Percentiles rank a stretch among this genome's conserved stretches.
Evolutionary conservation across 305 asterid genomes (phyloP).

Genomic region (Striga hermonthica): DNA sequence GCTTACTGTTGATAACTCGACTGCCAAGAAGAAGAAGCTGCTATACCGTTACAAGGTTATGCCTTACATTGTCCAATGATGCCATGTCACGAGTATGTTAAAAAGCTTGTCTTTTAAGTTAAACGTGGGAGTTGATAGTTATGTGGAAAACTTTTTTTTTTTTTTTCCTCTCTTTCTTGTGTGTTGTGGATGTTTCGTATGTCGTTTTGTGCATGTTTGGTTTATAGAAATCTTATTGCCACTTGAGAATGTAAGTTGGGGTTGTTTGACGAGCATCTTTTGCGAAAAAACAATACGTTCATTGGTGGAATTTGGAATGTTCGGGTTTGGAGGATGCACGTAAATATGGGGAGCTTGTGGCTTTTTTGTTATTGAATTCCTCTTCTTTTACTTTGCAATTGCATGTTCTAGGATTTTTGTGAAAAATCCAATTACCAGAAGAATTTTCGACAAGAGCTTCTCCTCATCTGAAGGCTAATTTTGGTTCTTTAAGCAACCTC

Average conservation of each 20-base stretch:
- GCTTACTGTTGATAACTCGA: constrained; percentile 74
- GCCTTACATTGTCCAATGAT: constrained; percentile 34
- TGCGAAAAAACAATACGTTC: no score
- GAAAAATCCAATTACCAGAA: no score
- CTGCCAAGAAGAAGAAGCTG: constrained; percentile 74
- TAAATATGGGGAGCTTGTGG: no score
- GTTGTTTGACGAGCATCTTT: neutral
- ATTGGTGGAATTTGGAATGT: no score
- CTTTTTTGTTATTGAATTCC: no score
- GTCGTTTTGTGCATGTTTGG: neutral
- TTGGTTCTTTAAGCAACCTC: no score
- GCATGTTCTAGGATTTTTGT: no score
- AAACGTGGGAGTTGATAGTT: neutral
- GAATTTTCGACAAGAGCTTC: no score
- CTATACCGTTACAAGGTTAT: constrained; percentile 76
- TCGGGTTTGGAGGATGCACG: no score
- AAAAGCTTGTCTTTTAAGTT: constrained; percentile 5
- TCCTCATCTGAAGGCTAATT: no score
- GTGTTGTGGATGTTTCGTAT: neutral
- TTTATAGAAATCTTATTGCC: no score
- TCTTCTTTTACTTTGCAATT: no score
- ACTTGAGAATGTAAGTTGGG: neutral
- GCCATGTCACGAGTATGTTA: constrained; percentile 24
- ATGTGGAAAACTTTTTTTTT: neutral
- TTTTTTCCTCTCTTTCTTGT: neutral